Evolutionary conservation across 768 basidiomycete genomes (phyloP).

Genomic region (Pleurotus cornucopiae): DNA sequence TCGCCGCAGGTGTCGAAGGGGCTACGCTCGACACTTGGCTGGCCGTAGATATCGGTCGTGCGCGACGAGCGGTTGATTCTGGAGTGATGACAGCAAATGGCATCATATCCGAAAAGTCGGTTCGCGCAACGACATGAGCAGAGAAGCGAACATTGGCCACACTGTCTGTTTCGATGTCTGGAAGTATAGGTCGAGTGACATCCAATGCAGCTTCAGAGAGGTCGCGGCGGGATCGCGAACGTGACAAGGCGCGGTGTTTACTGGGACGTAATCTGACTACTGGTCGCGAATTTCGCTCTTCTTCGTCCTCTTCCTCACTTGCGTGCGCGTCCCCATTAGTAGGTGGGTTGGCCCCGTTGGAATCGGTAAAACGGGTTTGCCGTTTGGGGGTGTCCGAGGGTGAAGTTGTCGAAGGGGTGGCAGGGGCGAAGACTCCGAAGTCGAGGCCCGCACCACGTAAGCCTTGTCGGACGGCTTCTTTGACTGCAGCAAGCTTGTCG

Average conservation of each 20-base stretch:
- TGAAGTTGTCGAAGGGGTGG: constrained; percentile 26
- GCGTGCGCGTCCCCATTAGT: constrained; percentile 20
- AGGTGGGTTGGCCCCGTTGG: constrained; percentile 25
- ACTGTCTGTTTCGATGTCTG: constrained; percentile 64
- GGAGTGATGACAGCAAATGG: constrained; percentile 83
- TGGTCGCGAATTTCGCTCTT: constrained; percentile 60
- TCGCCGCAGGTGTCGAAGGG: constrained; percentile 25
- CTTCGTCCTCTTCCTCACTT: constrained; percentile 35
- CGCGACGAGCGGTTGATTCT: constrained; percentile 40
- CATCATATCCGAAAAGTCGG: constrained; percentile 52
- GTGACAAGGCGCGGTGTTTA: constrained; percentile 47
- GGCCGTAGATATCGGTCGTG: constrained; percentile 29
- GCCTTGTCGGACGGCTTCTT: constrained; percentile 65
- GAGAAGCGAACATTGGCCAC: constrained; percentile 77
- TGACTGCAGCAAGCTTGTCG: constrained; percentile 64
- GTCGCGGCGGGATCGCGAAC: constrained; percentile 72
- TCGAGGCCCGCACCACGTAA: constrained; percentile 63
- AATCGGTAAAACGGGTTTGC: constrained; percentile 27
- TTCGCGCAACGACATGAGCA: constrained; percentile 60
- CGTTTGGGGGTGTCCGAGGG: constrained; percentile 26
- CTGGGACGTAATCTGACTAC: constrained; percentile 69
- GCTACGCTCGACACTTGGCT: constrained; percentile 25
- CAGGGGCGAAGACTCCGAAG: constrained; percentile 68
- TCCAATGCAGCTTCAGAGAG: constrained; percentile 56
- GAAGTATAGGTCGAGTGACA: constrained; percentile 51